A percentile compares a stretch with the other conserved stretches of the same genome.
Evolutionary conservation across 257 asterid genomes (phyloP).

Genomic region (Euphrasia confusa): DNA sequence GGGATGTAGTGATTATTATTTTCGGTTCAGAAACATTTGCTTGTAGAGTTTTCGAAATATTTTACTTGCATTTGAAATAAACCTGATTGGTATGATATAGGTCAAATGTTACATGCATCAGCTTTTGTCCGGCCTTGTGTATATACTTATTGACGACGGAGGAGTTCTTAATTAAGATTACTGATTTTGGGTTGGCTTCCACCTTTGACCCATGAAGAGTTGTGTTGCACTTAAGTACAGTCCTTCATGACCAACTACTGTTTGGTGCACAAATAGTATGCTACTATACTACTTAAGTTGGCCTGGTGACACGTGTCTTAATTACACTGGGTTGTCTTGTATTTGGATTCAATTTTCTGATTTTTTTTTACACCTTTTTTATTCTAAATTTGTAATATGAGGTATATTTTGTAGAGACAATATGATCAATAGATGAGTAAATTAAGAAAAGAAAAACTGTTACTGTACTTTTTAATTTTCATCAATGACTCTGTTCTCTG

Average conservation of each 20-base stretch:
- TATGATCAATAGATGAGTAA: no score
- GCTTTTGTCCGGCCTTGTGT: constrained; percentile 85
- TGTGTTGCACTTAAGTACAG: constrained; percentile 25
- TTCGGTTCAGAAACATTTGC: neutral
- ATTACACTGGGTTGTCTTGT: neutral
- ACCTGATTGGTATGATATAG: constrained; percentile 32
- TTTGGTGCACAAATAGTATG: neutral
- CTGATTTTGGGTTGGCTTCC: constrained; percentile 92
- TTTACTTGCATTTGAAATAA: constrained; percentile 16
- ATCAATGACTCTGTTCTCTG: neutral
- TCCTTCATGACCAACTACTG: constrained; percentile 4
- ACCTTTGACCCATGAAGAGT: constrained; percentile 88
- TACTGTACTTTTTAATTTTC: neutral
- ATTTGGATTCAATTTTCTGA: no score
- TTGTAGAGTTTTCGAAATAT: constrained; percentile 10
- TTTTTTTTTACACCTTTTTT: no score
- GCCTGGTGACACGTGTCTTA: neutral
- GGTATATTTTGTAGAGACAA: no score
- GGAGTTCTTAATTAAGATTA: constrained; percentile 82
- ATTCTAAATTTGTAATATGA: no score
- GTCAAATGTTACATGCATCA: constrained; percentile 91
- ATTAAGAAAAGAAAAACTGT: no score
- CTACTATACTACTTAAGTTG: no score
- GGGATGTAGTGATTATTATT: no score
- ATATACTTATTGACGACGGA: constrained; percentile 73